Percentiles rank a stretch among this genome's conserved stretches.
Conservation (phyloP, 257 asterid genomes). For the Cinchona pubescens region DNA sequence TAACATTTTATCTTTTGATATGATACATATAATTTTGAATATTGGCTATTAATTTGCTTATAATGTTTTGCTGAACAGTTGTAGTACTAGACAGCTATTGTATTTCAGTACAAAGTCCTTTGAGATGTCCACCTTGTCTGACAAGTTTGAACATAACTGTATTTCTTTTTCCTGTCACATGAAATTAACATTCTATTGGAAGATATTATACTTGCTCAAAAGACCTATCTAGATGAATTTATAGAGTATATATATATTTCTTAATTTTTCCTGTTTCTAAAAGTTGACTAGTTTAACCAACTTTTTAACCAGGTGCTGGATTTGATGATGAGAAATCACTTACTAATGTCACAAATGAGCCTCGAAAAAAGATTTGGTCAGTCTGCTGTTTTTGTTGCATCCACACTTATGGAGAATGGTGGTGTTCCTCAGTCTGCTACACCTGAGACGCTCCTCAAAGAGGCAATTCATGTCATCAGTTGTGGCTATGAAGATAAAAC, state of each 20-base stretch:
- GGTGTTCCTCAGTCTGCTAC: slow-evolving; percentile 95
- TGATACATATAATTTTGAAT: neutral
- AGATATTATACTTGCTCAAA: neutral
- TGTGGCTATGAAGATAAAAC: slow-evolving; percentile 99
- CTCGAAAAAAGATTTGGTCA: slow-evolving; percentile 96
- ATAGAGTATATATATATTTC: neutral
- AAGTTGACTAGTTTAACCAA: neutral
- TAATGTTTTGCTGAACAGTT: neutral
- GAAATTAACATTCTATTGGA: neutral
- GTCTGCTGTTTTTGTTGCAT: slow-evolving; percentile 95
- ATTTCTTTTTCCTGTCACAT: neutral
- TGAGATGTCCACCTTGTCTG: neutral
- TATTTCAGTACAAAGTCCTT: neutral
- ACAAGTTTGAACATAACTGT: neutral
- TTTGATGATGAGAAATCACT: slow-evolving; percentile 91
- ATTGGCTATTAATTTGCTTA: neutral
- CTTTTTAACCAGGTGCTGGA: slow-evolving; percentile 61
- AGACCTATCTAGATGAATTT: neutral
- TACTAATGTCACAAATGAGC: slow-evolving; percentile 92
- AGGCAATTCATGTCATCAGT: slow-evolving; percentile 97
- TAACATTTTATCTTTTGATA: too few relatives aligned
- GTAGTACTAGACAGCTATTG: neutral
- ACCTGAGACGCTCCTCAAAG: slow-evolving; percentile 89
- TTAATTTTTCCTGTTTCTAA: neutral
- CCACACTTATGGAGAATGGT: slow-evolving; percentile 95